phyloP scores from a whole-genome alignment of 352 stramenopile genomes.

The Phytopythium oedochilum region DNA sequence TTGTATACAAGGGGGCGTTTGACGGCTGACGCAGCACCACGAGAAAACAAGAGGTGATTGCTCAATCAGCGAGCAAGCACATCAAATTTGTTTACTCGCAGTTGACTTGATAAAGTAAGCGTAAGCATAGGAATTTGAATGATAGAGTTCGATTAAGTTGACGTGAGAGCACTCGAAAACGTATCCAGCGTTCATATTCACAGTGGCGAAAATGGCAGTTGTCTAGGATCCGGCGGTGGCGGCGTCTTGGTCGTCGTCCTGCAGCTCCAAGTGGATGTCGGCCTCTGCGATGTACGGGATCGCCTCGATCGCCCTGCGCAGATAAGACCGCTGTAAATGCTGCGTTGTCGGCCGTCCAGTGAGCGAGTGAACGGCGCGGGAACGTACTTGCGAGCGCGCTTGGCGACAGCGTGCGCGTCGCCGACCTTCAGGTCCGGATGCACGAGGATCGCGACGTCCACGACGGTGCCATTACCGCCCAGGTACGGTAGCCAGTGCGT shows the following conservation, averaged over 20 bases:
- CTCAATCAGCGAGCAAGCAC: not conserved
- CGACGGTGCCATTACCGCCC: constrained; percentile 54
- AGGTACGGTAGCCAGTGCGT: constrained; percentile 72
- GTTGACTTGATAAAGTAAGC: not conserved
- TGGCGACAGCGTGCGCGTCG: constrained; percentile 66
- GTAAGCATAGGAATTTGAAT: no score
- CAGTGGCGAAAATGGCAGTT: no score
- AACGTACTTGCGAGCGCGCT: constrained; percentile 59
- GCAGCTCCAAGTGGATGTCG: constrained; percentile 82
- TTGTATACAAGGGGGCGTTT: not conserved
- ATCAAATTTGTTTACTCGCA: not conserved
- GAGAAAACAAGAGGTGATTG: not conserved
- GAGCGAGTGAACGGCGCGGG: not conserved
- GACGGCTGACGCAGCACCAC: not conserved
- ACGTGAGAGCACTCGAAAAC: not conserved
- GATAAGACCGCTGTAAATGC: not conserved
- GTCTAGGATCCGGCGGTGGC: not conserved
- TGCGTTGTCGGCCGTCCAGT: not conserved
- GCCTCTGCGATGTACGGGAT: constrained; percentile 76
- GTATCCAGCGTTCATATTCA: not conserved
- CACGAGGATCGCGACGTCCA: constrained; percentile 79
- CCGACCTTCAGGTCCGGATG: constrained; percentile 72
- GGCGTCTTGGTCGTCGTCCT: constrained; percentile 42
- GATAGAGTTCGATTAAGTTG: no score
- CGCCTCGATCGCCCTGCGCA: constrained; percentile 61